Evolutionary conservation across 768 basidiomycete species (phyloP), one percentile per base, ranked within the genome.

Genomic region (Phanerochaete sordida): DNA sequence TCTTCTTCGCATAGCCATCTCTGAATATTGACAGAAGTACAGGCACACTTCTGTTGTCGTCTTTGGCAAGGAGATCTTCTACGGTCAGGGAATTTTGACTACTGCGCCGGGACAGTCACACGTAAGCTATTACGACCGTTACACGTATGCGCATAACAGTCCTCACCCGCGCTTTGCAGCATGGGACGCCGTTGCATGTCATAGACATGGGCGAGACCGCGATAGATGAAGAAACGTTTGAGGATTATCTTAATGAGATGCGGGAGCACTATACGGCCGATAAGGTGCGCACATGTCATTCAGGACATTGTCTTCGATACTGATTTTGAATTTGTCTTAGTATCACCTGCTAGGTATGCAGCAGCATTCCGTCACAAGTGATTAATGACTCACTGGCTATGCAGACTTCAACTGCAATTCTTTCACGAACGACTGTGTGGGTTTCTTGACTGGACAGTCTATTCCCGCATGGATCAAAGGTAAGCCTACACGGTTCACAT

Each of bases 31-130:
- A 43, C 43, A 57, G 44, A 65, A 62, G 57, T 61, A 51, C 64
- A 91, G 93, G 94, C 95, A 98, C 73, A 96, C 95, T 0, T 93
- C 92, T 16, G 82, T 98, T 23, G 94, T 97, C 48, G 86, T 88
- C 2, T 97, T 85, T 71, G 86, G 85, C 1, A 86, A 87, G 66
- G 95, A 98, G 69, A 75, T 92, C 28, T 96, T 91, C 67, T 98
- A 94, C 71, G 95, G 95, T 2, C 91, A 86, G 65, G 95, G 95
- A 1, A 94, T 98, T 59, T 74, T 68, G 50, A 81, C 82, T 24
- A 85, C 88, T 0, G 64, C 67, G 0, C 95, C 95, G 0, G 94
- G 95, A 15, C 79, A 76, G 65, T 94, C 95, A 2, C 93, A 94
- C 76, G 91, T 91, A 70, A 61, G 90, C 62, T 27, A 11, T 15